Base-by-base conservation (phyloP, 1,284 basidiomycete species). In the Ceratobasidium sp. region DNA sequence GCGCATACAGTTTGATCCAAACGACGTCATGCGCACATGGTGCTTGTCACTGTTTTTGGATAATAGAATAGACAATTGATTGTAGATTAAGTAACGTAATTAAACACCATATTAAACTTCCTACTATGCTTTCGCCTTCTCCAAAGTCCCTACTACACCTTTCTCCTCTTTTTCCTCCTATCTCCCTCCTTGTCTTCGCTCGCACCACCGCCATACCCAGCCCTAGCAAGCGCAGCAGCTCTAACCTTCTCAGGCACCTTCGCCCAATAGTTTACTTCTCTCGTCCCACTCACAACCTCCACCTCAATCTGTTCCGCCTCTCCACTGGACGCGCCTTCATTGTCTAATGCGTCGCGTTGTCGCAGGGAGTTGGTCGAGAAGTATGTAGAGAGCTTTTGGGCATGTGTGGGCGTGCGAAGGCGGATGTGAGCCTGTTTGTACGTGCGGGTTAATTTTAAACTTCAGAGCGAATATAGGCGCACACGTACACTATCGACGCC, bases 231-330 rank as follows among this genome's bases (percentile, higher is more conserved):
- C 0, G 91, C 91, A 76, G 87, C 84, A 61, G 81, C 79, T 26
- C 88, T 83, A 18, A 92, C 83, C 77, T 90, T 92, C 77, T 89
- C 86, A 0, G 92, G 92, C 0, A 93, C 87, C 76, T 89, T 89
- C 72, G 87, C 85, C 92, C 92, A 94, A 77, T 93, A 94, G 21
- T 93, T 71, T 74, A 85, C 86, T 77, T 93, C 92, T 64, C 85
- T 83, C 77, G 82, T 87, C 1, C 90, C 91, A 9, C 81, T 79
- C 0, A 93, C 85, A 32, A 88, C 69, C 77, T 91, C 91, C 46
- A 85, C 76, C 16, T 73, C 61, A 14, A 92, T 84, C 0, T 81
- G 74, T 43, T 35, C 61, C 26, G 14, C 38, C 47, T 28, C 67
- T 9, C 18, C 46, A 23, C 63, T 47, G 26, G 50, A 59, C 11